Conservation (phyloP, 805 yeast genomes). For the Candida lessepsii region DNA sequence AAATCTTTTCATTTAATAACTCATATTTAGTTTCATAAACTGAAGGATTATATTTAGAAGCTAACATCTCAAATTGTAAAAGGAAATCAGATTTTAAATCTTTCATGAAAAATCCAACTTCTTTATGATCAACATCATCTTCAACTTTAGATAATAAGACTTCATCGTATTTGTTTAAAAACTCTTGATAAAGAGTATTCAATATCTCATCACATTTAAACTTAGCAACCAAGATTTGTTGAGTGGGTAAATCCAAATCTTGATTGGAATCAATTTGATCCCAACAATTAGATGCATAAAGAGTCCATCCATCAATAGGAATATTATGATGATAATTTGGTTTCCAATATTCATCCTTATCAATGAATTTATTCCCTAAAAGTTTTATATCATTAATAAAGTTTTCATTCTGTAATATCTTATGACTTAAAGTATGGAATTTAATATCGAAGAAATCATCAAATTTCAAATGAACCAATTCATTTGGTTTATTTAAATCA, state of each 20-base stretch:
- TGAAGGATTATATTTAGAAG: constrained; percentile 66
- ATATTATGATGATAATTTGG: constrained; percentile 76
- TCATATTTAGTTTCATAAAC: constrained; percentile 67
- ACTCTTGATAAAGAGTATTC: constrained; percentile 31
- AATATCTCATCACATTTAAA: constrained; percentile 92
- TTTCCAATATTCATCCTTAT: constrained; percentile 49
- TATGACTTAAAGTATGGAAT: constrained; percentile 82
- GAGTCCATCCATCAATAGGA: constrained; percentile 95
- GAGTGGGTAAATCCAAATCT: constrained; percentile 95
- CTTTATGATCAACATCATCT: constrained; percentile 40
- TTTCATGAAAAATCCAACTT: constrained; percentile 44
- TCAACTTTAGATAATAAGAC: constrained; percentile 12
- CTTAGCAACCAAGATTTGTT: constrained; percentile 90
- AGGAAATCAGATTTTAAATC: constrained; percentile 48
- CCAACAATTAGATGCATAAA: constrained; percentile 92
- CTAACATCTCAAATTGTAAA: constrained; percentile 60
- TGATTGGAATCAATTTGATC: constrained; percentile 88
- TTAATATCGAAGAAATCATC: constrained; percentile 81
- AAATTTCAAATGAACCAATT: constrained; percentile 52
- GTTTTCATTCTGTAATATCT: constrained; percentile 71
- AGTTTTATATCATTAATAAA: constrained; percentile 59
- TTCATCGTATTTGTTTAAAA: constrained; percentile 20
- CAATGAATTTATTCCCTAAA: constrained; percentile 63
- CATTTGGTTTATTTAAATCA: constrained; percentile 69
- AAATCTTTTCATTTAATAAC: constrained; percentile 45